A percentile compares a stretch with the other conserved stretches of the same genome.
Evolutionary conservation across 148 eudicot genomes (phyloP).

Genomic region (Cornus controversa): DNA sequence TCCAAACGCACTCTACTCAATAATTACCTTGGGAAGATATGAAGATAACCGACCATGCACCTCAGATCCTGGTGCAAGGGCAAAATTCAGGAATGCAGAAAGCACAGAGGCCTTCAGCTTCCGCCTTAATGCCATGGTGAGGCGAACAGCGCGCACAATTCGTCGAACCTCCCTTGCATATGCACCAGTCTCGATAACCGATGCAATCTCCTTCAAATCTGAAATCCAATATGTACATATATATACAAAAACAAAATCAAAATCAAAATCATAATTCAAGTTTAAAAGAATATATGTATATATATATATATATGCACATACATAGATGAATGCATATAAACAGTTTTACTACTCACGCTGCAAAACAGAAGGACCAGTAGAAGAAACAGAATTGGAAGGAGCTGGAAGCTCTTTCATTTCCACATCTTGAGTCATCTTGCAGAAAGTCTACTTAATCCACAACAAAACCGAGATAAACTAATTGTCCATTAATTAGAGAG

Average conservation of each 20-base stretch:
- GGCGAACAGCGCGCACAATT: slow-evolving; percentile 69
- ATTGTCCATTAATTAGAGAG: too few species aligned
- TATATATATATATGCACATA: background rate
- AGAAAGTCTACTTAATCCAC: background rate
- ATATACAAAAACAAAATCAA: too few species aligned
- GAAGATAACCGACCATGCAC: slow-evolving; percentile 56
- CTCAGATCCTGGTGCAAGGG: slow-evolving; percentile 73
- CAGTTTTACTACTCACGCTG: slow-evolving; percentile 42
- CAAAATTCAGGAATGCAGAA: slow-evolving; percentile 57
- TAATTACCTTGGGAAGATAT: slow-evolving; percentile 73
- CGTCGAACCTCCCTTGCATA: slow-evolving; percentile 71
- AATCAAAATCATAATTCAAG: slow-evolving; percentile 2
- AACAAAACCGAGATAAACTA: background rate
- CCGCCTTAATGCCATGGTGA: slow-evolving; percentile 61
- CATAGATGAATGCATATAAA: background rate
- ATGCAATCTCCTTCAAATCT: slow-evolving; percentile 86
- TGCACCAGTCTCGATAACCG: slow-evolving; percentile 71
- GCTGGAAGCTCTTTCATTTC: slow-evolving; percentile 78
- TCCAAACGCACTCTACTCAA: background rate
- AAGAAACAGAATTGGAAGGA: slow-evolving; percentile 56
- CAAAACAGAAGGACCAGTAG: slow-evolving; percentile 49
- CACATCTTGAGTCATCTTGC: slow-evolving; percentile 78
- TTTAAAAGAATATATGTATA: slow-evolving; percentile 8
- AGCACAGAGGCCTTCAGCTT: slow-evolving; percentile 66
- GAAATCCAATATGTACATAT: slow-evolving; percentile 5